These are phyloP conservation scores for Yamadazyma kanchanaburiensis DNA, from an alignment of 1,139 yeast genomes.

Conservation along the genomic window DNA sequence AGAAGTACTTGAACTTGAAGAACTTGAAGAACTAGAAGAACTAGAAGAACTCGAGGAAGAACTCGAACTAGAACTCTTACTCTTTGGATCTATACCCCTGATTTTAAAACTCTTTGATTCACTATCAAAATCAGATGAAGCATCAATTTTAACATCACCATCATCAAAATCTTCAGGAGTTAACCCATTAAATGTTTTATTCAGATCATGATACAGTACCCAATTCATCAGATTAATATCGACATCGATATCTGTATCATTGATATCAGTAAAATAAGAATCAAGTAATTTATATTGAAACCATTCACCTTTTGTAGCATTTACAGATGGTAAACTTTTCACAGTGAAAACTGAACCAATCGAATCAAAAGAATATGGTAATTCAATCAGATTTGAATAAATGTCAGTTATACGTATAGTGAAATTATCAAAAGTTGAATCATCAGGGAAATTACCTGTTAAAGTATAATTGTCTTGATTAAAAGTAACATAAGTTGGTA, in stretches of 20 bases:
- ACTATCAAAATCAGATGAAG: conserved; percentile 33
- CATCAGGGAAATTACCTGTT: conserved; percentile 56
- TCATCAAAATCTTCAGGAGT: conserved; percentile 59
- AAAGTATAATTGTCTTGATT: conserved; percentile 41
- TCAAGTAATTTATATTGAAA: conserved; percentile 53
- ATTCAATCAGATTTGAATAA: conserved; percentile 60
- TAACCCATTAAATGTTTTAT: conserved; percentile 65
- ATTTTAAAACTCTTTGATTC: conserved; percentile 49
- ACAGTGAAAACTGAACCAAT: conserved; percentile 54
- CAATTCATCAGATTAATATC: conserved; percentile 48
- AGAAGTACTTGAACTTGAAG: conserved; percentile 20
- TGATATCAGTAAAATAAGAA: conserved; percentile 52
- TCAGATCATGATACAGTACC: conserved; percentile 58
- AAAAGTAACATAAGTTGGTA: conserved; percentile 62
- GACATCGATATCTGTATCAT: conserved; percentile 49
- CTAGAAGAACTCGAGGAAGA: conserved; percentile 21
- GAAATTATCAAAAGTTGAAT: conserved; percentile 42
- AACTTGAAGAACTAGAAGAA: conserved; percentile 21
- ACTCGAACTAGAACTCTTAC: conserved; percentile 13
- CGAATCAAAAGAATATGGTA: conserved; percentile 52
- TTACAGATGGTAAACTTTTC: conserved; percentile 48
- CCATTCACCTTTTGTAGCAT: conserved; percentile 62
- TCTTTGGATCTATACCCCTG: conserved; percentile 45
- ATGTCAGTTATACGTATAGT: conserved; percentile 58
- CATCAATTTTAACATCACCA: conserved; percentile 51